Base-by-base conservation (phyloP, 1,284 basidiomycete species). In the Malassezia caprae region DNA sequence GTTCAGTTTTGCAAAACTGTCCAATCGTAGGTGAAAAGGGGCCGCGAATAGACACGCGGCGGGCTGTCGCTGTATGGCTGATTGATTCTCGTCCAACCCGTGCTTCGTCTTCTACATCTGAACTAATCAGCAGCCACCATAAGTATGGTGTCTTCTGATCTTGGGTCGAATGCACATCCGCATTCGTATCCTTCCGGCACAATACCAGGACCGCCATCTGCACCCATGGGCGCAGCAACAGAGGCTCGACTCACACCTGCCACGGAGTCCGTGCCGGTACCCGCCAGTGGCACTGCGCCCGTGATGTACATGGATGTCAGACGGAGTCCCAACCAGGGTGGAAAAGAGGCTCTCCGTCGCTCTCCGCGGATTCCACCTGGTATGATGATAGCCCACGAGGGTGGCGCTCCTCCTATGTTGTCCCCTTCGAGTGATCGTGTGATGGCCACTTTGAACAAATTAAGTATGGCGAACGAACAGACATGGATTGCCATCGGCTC, bases 401-500 rank as follows among this genome's bases (percentile, higher is more conserved):
- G 30, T 21, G 30, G 15, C 7, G 21, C 44, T 7, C 30, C 44
- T 8, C 27, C 44, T 17, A 39, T 48, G 27, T 12, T 39, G 46
- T 32, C 46, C 13, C 34, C 46, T 26, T 24, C 21, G 3, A 32
- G 21, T 27, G 46, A 48, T 32, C 46, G 46, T 17, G 46, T 48
- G 21, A 30, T 48, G 21, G n/a, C 11, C 3, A 37, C 46, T 31
- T 19, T 69, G n/a, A 61, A 69, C 21, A 69, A 69, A 45, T 62
- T 73, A 13, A 54, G 65, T 37, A 58, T 59, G 12, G 67, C 67
- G 40, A 72, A 72, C 51, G 69, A 72, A 32, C 54, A 67, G 21
- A 61, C 69, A 4, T 72, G 69, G 69, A 56, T 72, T 26, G 51
- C 68, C 3, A 60, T 70, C 10, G 69, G 71, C 10, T 62, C 69